Percentiles rank a stretch among this genome's conserved stretches.
Conservation (phyloP, 306 rosid genomes). For the Cicer arietinum region DNA sequence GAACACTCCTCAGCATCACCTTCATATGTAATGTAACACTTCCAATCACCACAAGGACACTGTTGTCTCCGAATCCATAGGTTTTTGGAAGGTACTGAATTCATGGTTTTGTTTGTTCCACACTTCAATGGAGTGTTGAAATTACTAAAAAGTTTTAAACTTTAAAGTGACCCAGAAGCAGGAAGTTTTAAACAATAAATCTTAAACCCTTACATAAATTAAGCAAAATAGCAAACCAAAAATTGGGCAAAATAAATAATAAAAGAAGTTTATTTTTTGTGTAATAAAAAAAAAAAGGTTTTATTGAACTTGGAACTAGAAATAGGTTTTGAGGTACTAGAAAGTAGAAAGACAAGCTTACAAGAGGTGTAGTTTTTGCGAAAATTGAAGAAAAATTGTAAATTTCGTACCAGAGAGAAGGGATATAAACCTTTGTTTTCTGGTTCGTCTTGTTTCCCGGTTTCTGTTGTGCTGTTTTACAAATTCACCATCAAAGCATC, state of each 20-base stretch:
- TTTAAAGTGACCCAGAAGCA: slow-evolving; percentile 39
- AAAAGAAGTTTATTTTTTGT: not conserved
- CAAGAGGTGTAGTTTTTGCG: not conserved
- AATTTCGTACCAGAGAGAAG: slow-evolving; percentile 14
- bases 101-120: slow-evolving; percentile 54
- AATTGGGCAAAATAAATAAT: slow-evolving; percentile 1
- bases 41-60: slow-evolving; percentile 99
- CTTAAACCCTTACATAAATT: slow-evolving; percentile 4
- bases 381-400: slow-evolving; percentile 3
- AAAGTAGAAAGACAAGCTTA: not conserved
- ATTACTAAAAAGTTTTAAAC: slow-evolving; percentile 43
- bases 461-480: not conserved
- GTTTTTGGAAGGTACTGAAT: slow-evolving; percentile 64
- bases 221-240: slow-evolving; percentile 23
- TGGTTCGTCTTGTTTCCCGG: not conserved
- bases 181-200: slow-evolving; percentile 7
- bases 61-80: slow-evolving; percentile 90
- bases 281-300: no score
- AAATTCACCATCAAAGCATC: not conserved
- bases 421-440: not conserved
- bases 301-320: no score
- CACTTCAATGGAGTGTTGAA: slow-evolving; percentile 28
- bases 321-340: not conserved
- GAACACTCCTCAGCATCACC: slow-evolving; percentile 72
- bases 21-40: slow-evolving; percentile 77